Evolutionary conservation across 768 basidiomycete genomes (phyloP).

Genomic region (Tulasnella sp.): DNA sequence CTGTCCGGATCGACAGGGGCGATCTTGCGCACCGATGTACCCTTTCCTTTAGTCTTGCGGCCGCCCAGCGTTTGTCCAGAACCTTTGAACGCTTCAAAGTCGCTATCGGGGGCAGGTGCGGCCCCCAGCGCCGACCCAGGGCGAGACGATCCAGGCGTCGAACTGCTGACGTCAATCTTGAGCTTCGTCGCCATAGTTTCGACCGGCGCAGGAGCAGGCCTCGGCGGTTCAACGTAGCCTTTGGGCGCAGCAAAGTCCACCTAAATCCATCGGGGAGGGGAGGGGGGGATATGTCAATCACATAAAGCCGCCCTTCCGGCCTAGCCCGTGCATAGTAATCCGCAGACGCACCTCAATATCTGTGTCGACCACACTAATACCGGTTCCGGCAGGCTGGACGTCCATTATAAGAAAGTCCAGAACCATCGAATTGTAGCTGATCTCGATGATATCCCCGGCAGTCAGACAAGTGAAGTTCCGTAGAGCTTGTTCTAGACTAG

Average conservation of each 20-base stretch:
- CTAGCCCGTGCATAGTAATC: background rate
- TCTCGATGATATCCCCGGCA: conserved; percentile 96
- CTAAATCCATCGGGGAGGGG: conserved; percentile 19
- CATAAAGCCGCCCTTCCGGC: background rate
- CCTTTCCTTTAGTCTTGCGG: conserved; percentile 91
- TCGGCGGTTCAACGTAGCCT: conserved; percentile 90
- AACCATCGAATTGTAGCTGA: conserved; percentile 90
- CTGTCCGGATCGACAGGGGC: conserved; percentile 72
- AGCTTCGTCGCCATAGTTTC: conserved; percentile 95
- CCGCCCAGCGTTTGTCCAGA: conserved; percentile 86
- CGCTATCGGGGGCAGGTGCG: background rate
- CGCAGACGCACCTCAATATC: conserved; percentile 59
- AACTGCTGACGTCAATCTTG: conserved; percentile 83
- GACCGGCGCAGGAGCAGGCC: conserved; percentile 69
- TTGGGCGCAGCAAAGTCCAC: conserved; percentile 94
- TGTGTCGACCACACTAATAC: conserved; percentile 86
- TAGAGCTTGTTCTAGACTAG: conserved; percentile 86
- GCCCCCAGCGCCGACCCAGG: conserved; percentile 57
- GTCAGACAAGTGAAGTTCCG: conserved; percentile 88
- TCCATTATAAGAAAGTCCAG: conserved; percentile 98
- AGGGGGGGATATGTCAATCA: background rate
- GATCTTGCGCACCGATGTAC: conserved; percentile 71
- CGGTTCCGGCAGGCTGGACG: conserved; percentile 72
- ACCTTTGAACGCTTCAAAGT: conserved; percentile 84
- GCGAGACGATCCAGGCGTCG: conserved; percentile 77